Evolutionary conservation across 2,329 filamentous ascomycete genomes (phyloP).

Genomic region (Microcyclosporella mali): DNA sequence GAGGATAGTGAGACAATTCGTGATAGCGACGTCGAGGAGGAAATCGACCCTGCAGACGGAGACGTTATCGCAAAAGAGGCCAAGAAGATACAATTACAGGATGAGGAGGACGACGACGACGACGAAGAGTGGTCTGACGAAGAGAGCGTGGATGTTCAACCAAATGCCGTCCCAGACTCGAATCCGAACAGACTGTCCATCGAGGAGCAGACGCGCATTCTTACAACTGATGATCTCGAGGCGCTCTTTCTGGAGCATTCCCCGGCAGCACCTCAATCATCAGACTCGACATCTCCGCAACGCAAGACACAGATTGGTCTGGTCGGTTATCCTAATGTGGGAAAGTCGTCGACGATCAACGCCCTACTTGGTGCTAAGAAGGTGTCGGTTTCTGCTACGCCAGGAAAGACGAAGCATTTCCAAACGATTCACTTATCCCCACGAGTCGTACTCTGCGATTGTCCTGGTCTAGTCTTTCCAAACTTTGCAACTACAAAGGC

Average conservation of each 20-base stretch:
- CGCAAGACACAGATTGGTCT: constrained; percentile 82
- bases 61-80: constrained; percentile 33
- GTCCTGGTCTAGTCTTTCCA: constrained; percentile 94
- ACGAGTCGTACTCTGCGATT: constrained; percentile 89
- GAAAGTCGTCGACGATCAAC: constrained; percentile 99
- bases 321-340: constrained; percentile 97
- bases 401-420: constrained; percentile 98
- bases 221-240: constrained; percentile 90
- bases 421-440: constrained; percentile 94
- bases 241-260: constrained; percentile 75
- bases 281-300: constrained; percentile 43
- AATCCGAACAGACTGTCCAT: constrained; percentile 31
- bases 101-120: constrained; percentile 36
- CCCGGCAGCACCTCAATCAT: constrained; percentile 45
- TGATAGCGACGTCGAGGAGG: constrained; percentile 31
- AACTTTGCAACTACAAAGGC: constrained; percentile 97
- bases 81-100: constrained; percentile 36
- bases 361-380: constrained; percentile 97
- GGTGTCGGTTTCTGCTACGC: constrained; percentile 93
- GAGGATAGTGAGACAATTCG: constrained; percentile 17
- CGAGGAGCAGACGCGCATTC: constrained; percentile 58
- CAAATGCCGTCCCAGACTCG: constrained; percentile 29
- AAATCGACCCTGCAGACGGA: constrained; percentile 42
- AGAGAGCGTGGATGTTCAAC: constrained; percentile 31
- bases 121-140: constrained; percentile 34